Conservation (phyloP, 2,329 filamentous ascomycete species). For the Penicillium sp. region DNA sequence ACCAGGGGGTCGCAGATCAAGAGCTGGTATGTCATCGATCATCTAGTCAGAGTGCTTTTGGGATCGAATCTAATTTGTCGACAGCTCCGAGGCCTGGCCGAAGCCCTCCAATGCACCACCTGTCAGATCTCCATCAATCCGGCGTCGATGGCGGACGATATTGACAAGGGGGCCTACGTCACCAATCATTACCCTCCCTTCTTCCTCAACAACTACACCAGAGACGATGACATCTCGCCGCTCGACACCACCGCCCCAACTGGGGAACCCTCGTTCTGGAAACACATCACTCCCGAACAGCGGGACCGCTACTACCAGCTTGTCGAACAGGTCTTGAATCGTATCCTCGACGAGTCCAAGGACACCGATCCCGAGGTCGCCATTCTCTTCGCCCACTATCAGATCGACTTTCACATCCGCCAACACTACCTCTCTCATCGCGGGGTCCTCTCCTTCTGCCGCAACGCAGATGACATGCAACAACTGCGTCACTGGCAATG, state of each 20-base stretch:
- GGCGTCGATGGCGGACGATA: slow-evolving; percentile 13
- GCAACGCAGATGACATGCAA: slow-evolving; percentile 23
- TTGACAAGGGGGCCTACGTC: slow-evolving; percentile 13
- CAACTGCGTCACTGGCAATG: slow-evolving; percentile 24
- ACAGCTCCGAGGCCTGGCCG: slow-evolving; percentile 16
- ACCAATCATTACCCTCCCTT: slow-evolving; percentile 17
- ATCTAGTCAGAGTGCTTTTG: background rate
- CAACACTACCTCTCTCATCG: slow-evolving; percentile 24
- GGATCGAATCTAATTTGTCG: background rate
- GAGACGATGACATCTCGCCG: slow-evolving; percentile 12
- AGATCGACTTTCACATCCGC: slow-evolving; percentile 30
- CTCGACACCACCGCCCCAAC: slow-evolving; percentile 3
- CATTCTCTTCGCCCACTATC: slow-evolving; percentile 24
- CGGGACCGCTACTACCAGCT: slow-evolving; percentile 14
- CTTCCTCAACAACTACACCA: slow-evolving; percentile 5
- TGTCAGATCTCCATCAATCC: slow-evolving; percentile 17
- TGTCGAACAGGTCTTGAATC: slow-evolving; percentile 14
- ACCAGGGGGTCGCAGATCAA: background rate
- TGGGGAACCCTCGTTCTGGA: slow-evolving; percentile 13
- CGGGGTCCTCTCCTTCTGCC: slow-evolving; percentile 25
- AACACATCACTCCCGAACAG: slow-evolving; percentile 6
- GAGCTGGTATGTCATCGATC: slow-evolving; percentile 4
- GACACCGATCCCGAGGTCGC: slow-evolving; percentile 8
- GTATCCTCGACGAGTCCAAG: slow-evolving; percentile 9
- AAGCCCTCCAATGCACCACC: slow-evolving; percentile 23